phyloP scores from a whole-genome alignment of 139 green algal genomes.

The Picochlorum sp. region DNA sequence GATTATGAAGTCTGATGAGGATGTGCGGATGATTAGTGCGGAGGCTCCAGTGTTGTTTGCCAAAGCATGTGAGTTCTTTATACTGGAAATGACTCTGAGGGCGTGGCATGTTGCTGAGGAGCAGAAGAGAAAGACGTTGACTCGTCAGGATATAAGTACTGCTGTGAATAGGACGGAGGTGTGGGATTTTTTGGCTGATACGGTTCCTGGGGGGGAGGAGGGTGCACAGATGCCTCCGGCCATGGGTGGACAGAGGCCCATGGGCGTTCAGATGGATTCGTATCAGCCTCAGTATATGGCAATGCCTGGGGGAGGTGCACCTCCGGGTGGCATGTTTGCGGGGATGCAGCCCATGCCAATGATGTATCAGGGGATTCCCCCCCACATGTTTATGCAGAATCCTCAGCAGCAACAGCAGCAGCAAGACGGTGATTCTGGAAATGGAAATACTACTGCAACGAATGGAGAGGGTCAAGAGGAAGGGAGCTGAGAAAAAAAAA shows the following conservation, averaged over 20 bases:
- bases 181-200: slow-evolving; percentile 95
- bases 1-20: slow-evolving; percentile 99
- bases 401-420: neutral
- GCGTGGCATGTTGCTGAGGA: slow-evolving; percentile 93
- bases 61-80: slow-evolving; percentile 73
- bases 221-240: neutral
- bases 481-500: neutral
- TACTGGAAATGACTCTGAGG: slow-evolving; percentile 86
- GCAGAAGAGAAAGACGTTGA: slow-evolving; percentile 92
- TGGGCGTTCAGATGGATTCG: neutral
- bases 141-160: slow-evolving; percentile 88
- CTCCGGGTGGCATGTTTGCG: neutral
- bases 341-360: slow-evolving; percentile 3
- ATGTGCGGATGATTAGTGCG: slow-evolving; percentile 92
- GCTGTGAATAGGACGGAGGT: slow-evolving; percentile 92
- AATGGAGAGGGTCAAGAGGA: neutral
- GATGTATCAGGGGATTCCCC: slow-evolving; percentile 6
- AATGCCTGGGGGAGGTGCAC: no score
- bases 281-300: slow-evolving; percentile 4
- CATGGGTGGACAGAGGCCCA: neutral
- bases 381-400: neutral
- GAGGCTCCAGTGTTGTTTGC: slow-evolving; percentile 97
- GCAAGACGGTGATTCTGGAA: slow-evolving; percentile 24
- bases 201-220: slow-evolving; percentile 73
- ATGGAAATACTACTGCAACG: slow-evolving; percentile 21